Percentiles rank a stretch among this genome's conserved stretches.
Conservation (phyloP, 1,284 basidiomycete species). For the Thelephora terrestris region DNA sequence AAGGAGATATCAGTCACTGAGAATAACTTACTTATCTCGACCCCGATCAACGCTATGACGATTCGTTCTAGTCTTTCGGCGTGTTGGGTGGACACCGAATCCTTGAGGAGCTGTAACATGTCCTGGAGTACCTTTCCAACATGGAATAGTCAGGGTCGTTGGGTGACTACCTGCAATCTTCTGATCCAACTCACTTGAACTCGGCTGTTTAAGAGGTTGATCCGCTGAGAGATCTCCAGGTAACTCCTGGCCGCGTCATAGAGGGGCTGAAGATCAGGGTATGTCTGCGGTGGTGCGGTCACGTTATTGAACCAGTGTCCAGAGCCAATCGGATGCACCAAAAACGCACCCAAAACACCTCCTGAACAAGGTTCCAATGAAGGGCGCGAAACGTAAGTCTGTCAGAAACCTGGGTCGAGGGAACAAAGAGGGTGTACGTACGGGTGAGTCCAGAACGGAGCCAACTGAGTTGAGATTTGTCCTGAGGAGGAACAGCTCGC, state of each 20-base stretch:
- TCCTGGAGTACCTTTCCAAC: slow-evolving; percentile 77
- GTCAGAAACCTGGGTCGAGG: background rate
- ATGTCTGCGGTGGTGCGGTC: slow-evolving; percentile 39
- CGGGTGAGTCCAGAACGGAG: slow-evolving; percentile 90
- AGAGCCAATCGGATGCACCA: slow-evolving; percentile 8
- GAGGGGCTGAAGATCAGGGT: slow-evolving; percentile 89
- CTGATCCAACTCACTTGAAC: slow-evolving; percentile 56
- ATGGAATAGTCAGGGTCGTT: background rate
- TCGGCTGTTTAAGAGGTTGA: slow-evolving; percentile 87
- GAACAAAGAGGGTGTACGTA: slow-evolving; percentile 19
- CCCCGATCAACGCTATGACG: slow-evolving; percentile 85
- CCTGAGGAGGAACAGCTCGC: slow-evolving; percentile 86
- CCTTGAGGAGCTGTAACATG: slow-evolving; percentile 93
- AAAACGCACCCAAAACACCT: slow-evolving; percentile 80
- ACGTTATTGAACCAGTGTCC: background rate
- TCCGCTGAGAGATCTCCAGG: slow-evolving; percentile 90
- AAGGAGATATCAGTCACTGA: slow-evolving; percentile 3
- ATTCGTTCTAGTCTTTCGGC: slow-evolving; percentile 93
- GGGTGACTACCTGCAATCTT: background rate
- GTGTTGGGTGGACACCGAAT: slow-evolving; percentile 86
- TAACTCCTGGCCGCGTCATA: slow-evolving; percentile 92
- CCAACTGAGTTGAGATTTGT: slow-evolving; percentile 96
- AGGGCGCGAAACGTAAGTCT: background rate
- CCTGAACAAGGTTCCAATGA: slow-evolving; percentile 33
- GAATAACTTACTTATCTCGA: slow-evolving; percentile 63